phyloP scores from a whole-genome alignment of 768 basidiomycete species.

The Mycena belliarum region DNA sequence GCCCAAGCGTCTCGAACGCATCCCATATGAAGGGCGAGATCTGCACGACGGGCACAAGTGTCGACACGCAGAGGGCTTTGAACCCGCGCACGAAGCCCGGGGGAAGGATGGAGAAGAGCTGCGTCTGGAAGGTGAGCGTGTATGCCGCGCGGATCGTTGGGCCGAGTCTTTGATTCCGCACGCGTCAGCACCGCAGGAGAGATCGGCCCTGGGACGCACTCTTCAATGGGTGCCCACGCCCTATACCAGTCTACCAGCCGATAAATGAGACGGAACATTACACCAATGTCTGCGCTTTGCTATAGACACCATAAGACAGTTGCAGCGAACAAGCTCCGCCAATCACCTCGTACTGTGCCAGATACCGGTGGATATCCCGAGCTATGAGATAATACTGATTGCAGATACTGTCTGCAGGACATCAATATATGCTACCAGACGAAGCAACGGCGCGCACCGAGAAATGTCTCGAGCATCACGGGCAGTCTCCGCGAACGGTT shows the following conservation, averaged over 20 bases:
- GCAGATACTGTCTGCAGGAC: slow-evolving; percentile 58
- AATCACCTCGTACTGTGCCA: slow-evolving; percentile 62
- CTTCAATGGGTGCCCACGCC: slow-evolving; percentile 68
- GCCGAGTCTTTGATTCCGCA: slow-evolving; percentile 62
- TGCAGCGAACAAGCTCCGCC: background rate
- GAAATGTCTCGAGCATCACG: slow-evolving; percentile 67
- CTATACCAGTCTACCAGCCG: slow-evolving; percentile 72
- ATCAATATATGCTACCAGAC: background rate
- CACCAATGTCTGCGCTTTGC: slow-evolving; percentile 46
- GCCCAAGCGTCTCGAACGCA: slow-evolving; percentile 67
- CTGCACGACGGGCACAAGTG: slow-evolving; percentile 41
- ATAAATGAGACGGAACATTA: slow-evolving; percentile 56
- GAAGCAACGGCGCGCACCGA: slow-evolving; percentile 53
- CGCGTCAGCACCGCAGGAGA: slow-evolving; percentile 4
- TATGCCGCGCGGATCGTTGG: slow-evolving; percentile 60
- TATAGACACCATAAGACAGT: slow-evolving; percentile 23
- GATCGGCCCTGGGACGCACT: slow-evolving; percentile 44
- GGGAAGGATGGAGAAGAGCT: slow-evolving; percentile 72
- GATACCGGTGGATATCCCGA: slow-evolving; percentile 57
- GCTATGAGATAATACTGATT: slow-evolving; percentile 59
- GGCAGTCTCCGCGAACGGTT: slow-evolving; percentile 61
- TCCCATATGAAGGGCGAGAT: slow-evolving; percentile 46
- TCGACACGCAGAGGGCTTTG: slow-evolving; percentile 63
- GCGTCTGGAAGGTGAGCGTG: slow-evolving; percentile 70
- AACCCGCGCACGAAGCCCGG: slow-evolving; percentile 67